Evolutionary conservation across 2,329 filamentous ascomycete species (phyloP).

Genomic region (Fusarium continuum): DNA sequence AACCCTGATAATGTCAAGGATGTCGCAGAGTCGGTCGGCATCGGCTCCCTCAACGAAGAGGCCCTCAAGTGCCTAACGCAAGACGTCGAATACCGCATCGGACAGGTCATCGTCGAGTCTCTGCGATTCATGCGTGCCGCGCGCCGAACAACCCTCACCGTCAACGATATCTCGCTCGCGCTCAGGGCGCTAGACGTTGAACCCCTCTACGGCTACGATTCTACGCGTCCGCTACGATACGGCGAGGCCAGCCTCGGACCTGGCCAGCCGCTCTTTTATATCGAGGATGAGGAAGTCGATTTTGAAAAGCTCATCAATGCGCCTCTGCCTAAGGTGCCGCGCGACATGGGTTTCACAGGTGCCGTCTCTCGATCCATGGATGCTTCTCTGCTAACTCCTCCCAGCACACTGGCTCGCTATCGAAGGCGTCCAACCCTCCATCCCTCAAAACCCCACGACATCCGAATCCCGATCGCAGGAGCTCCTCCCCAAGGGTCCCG

Average conservation of each 20-base stretch:
- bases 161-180: constrained; percentile 88
- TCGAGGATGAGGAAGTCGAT: constrained; percentile 98
- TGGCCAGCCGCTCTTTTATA: constrained; percentile 94
- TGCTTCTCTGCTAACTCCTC: constrained; percentile 19
- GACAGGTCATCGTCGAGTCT: constrained; percentile 92
- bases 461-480: constrained; percentile 86
- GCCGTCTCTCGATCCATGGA: constrained; percentile 38
- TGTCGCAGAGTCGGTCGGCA: constrained; percentile 94
- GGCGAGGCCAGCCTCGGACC: constrained; percentile 94
- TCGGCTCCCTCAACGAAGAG: constrained; percentile 82
- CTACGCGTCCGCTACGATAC: constrained; percentile 85
- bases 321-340: constrained; percentile 90
- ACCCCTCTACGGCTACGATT: constrained; percentile 95
- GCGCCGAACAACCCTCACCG: constrained; percentile 85
- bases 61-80: constrained; percentile 87
- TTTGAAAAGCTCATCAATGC: constrained; percentile 99
- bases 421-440: constrained; percentile 95
- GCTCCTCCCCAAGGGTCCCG: constrained; percentile 87
- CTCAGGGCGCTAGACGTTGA: constrained; percentile 89
- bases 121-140: constrained; percentile 96
- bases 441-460: constrained; percentile 93
- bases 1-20: constrained; percentile 96
- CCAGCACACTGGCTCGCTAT: constrained; percentile 96
- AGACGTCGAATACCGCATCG: constrained; percentile 94
- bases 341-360: constrained; percentile 93